Conservation (phyloP, 768 basidiomycete species). For the Agrocybe pediades region DNA sequence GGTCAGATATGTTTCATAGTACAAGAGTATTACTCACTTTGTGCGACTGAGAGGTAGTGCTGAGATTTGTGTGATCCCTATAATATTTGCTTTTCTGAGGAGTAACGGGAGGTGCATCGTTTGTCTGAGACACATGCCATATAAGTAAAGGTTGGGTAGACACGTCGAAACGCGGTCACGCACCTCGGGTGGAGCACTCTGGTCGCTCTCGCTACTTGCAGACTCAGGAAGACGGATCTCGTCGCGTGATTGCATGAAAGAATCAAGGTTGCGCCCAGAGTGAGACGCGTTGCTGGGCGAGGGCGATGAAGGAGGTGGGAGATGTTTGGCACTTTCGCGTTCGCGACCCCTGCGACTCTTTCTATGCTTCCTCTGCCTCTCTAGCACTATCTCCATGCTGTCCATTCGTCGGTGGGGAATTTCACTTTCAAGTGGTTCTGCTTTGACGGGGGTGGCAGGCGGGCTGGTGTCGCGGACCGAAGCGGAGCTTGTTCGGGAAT, state of each 20-base stretch:
- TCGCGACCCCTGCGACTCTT: slow-evolving; percentile 54
- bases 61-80: slow-evolving; percentile 50
- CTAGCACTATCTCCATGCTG: slow-evolving; percentile 78
- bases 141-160: slow-evolving; percentile 15
- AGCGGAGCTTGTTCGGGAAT: slow-evolving; percentile 46
- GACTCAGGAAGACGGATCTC: slow-evolving; percentile 37
- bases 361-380: slow-evolving; percentile 68
- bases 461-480: slow-evolving; percentile 58
- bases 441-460: slow-evolving; percentile 64
- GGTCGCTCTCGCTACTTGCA: slow-evolving; percentile 31
- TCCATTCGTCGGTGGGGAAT: slow-evolving; percentile 61
- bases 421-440: slow-evolving; percentile 53
- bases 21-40: slow-evolving; percentile 27
- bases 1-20: slow-evolving; percentile 18
- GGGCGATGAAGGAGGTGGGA: slow-evolving; percentile 47
- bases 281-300: slow-evolving; percentile 53
- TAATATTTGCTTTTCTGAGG: slow-evolving; percentile 67
- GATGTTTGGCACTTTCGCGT: slow-evolving; percentile 28
- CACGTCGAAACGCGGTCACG: slow-evolving; percentile 36
- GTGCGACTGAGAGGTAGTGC: slow-evolving; percentile 24
- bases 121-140: slow-evolving; percentile 13
- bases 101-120: slow-evolving; percentile 44
- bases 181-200: slow-evolving; percentile 38
- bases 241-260: slow-evolving; percentile 60
- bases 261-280: slow-evolving; percentile 44